Percentiles rank a stretch among this genome's conserved stretches.
These are phyloP conservation scores for Hanseniaspora guilliermondii DNA, from an alignment of 805 yeast genomes.

Conservation along the genomic window DNA sequence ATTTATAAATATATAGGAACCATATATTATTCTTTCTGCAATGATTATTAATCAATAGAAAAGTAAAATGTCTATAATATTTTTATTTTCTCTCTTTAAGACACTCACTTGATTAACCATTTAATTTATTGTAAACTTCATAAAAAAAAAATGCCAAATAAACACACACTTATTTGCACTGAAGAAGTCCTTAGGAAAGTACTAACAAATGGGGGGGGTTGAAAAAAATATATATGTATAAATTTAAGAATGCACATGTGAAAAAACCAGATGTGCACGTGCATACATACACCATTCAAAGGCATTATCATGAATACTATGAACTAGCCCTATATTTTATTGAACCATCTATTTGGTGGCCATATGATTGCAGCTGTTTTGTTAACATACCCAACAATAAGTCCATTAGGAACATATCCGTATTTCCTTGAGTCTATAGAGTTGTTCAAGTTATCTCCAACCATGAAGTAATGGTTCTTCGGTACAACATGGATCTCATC, in stretches of 20 bases:
- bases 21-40: no score
- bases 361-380: background rate
- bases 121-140: background rate
- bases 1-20: no score
- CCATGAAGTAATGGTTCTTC: constrained; percentile 6
- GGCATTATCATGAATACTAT: background rate
- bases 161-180: no score
- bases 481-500: constrained; percentile 6
- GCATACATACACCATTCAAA: background rate
- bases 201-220: no score
- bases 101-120: no score
- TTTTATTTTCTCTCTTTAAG: no score
- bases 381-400: constrained; percentile 5
- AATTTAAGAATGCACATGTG: background rate
- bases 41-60: no score
- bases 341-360: constrained; percentile 12
- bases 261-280: background rate
- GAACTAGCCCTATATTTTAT: background rate
- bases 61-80: no score
- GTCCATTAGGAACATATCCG: constrained; percentile 11
- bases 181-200: no score
- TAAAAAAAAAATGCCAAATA: background rate
- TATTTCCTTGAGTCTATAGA: constrained; percentile 12
- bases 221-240: background rate
- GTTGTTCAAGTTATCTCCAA: constrained; percentile 12